Conservation (phyloP, 768 basidiomycete species). For the Austroboletus eburneus region DNA sequence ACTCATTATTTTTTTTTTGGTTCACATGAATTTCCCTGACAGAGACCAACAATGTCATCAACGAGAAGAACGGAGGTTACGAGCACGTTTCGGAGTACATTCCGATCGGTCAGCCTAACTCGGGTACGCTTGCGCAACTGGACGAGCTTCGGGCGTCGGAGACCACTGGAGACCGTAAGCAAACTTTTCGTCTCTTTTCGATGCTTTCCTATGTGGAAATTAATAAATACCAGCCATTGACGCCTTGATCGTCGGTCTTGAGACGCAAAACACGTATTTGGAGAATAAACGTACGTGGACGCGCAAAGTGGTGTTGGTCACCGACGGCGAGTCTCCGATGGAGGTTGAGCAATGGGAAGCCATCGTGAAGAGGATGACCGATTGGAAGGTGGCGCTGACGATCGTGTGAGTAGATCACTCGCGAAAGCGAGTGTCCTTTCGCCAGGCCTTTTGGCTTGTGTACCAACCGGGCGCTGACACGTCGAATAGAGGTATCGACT, state of each 20-base stretch:
- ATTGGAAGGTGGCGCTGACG: slow-evolving; percentile 51
- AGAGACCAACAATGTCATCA: slow-evolving; percentile 68
- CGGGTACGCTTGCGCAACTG: slow-evolving; percentile 61
- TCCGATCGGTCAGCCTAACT: slow-evolving; percentile 61
- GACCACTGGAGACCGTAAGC: slow-evolving; percentile 62
- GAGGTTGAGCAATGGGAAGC: slow-evolving; percentile 74
- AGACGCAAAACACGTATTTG: slow-evolving; percentile 70
- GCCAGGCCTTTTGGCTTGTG: not conserved
- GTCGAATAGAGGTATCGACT: slow-evolving; percentile 72
- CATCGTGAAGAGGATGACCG: slow-evolving; percentile 62
- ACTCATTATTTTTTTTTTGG: too few species aligned
- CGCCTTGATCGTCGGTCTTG: slow-evolving; percentile 80
- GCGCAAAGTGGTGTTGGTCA: slow-evolving; percentile 76
- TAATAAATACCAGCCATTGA: slow-evolving; percentile 81
- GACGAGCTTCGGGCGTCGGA: slow-evolving; percentile 55
- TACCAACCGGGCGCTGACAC: slow-evolving; percentile 6
- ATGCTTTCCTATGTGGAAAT: not conserved
- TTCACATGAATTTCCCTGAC: too few species aligned
- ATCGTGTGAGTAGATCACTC: slow-evolving; percentile 73
- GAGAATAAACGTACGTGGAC: slow-evolving; percentile 78
- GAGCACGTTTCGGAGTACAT: slow-evolving; percentile 71
- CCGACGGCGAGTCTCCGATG: slow-evolving; percentile 77
- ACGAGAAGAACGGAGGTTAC: slow-evolving; percentile 62
- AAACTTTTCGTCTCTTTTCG: not conserved
- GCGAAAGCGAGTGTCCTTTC: too few species aligned